Percentiles rank a stretch among this genome's conserved stretches.
phyloP scores from a whole-genome alignment of 1,139 yeast genomes.

The Nakaseomyces glabratus region DNA sequence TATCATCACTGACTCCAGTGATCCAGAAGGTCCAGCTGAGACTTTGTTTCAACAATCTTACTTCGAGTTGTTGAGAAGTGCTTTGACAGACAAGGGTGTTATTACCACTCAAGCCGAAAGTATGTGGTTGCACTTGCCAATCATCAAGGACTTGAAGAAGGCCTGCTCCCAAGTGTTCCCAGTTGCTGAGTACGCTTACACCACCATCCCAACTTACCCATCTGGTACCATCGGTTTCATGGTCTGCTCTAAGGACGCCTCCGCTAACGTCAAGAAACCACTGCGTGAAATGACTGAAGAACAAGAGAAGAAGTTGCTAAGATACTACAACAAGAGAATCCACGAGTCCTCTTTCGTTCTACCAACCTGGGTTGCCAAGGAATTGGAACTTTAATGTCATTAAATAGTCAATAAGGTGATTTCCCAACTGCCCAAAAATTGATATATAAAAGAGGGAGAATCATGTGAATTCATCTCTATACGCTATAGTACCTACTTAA shows the following conservation, averaged over 20 bases:
- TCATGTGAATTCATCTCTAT: too few species aligned
- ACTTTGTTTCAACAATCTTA: slow-evolving; percentile 78
- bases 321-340: slow-evolving; percentile 69
- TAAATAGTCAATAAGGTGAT: too few species aligned
- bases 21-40: slow-evolving; percentile 96
- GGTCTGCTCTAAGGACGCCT: slow-evolving; percentile 74
- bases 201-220: slow-evolving; percentile 88
- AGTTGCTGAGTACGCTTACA: slow-evolving; percentile 76
- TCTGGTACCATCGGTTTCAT: slow-evolving; percentile 91
- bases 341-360: slow-evolving; percentile 81
- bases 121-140: slow-evolving; percentile 78
- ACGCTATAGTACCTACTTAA: too few species aligned
- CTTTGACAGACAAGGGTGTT: slow-evolving; percentile 79
- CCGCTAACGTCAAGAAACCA: slow-evolving; percentile 57
- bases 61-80: slow-evolving; percentile 67
- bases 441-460: too few species aligned
- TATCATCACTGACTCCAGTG: slow-evolving; percentile 88
- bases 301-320: slow-evolving; percentile 56
- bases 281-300: slow-evolving; percentile 54
- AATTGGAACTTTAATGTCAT: too few species aligned
- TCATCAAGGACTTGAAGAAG: slow-evolving; percentile 63
- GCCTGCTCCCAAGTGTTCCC: slow-evolving; percentile 79
- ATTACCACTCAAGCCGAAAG: slow-evolving; percentile 88
- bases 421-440: too few species aligned
- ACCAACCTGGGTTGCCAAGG: slow-evolving; percentile 73